Base-by-base conservation (phyloP, 2,329 filamentous ascomycete genomes). In the Podosphaera xanthii region DNA sequence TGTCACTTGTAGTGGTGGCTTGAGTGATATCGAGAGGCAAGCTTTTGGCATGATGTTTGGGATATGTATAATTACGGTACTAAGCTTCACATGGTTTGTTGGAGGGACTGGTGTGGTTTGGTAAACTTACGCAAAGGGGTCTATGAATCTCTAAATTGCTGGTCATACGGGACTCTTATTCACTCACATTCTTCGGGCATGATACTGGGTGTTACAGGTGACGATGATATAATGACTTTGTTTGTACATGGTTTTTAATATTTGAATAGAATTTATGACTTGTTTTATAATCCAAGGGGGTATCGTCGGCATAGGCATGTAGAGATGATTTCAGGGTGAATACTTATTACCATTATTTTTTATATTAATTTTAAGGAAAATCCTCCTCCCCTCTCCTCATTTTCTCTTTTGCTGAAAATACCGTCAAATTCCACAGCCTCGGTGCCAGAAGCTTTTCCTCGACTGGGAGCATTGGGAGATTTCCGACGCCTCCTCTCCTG, bases 401-500 rank as follows among this genome's bases (percentile, higher is more conserved):
- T 77, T 58, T 83, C 77, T 40, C 82, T 76, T 1, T 80, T 79
- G 9, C 80, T 78, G 69, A 89, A 87, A 46, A 89, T 83, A 63
- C 82, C 78, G 59, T 79, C 82, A 66, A 88, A 82, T 70, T 89
- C 85, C 9, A 78, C 73, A 2, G 74, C 72, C 0, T 76, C 75
- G 2, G 81, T 64, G 3, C 75, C 74, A 1, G 60, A 60, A 14
- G 59, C 79, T 57, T 85, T 81, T 0, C 89, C 90, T 38, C 91
- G 76, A 46, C 79, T 80, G 0, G 92, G 92, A 5, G 92, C 92
- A 70, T 89, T 83, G 0, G 92, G 92, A 63, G 83, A 90, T 61
- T 82, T 81, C 44, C 80, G 76, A 63, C 87, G 75, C 65, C 89
- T 76, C 67, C 83, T 84, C 75, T 98, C 92, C 74, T 92, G 86